Evolutionary conservation across 345 rosid species (phyloP).

Genomic region (Noccaea caerulescens): DNA sequence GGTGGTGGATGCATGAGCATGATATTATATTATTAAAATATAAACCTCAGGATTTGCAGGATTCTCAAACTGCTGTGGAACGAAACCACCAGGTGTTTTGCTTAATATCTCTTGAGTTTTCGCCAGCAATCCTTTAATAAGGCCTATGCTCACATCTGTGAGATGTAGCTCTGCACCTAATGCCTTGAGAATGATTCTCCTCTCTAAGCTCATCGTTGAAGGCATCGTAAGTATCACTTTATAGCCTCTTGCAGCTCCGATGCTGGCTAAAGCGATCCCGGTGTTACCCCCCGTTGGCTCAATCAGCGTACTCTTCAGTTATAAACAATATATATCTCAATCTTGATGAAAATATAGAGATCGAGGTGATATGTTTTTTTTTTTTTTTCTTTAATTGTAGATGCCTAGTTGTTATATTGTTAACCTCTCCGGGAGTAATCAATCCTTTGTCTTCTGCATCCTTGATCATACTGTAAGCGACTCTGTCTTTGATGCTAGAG

Average conservation of each 20-base stretch:
- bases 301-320: constrained; percentile 51
- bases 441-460: constrained; percentile 76
- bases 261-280: constrained; percentile 67
- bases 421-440: constrained; percentile 69
- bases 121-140: constrained; percentile 43
- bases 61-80: constrained; percentile 46
- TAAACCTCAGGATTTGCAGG: constrained; percentile 69
- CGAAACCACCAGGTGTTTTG: constrained; percentile 57
- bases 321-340: not conserved
- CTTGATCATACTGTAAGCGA: constrained; percentile 63
- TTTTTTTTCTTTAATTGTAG: too few species aligned
- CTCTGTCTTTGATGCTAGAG: constrained; percentile 64
- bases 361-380: not conserved
- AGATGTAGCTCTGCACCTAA: constrained; percentile 72
- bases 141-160: constrained; percentile 48
- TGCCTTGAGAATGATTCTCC: constrained; percentile 68
- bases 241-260: constrained; percentile 74
- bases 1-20: not conserved
- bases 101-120: constrained; percentile 57
- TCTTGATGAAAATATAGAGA: not conserved
- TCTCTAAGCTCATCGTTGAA: constrained; percentile 58
- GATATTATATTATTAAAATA: not conserved
- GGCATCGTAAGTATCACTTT: constrained; percentile 66
- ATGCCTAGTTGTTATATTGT: not conserved
- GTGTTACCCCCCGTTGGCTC: constrained; percentile 80